Evolutionary conservation across 495 filamentous ascomycete genomes (phyloP).

Genomic region (Hypoxylon fragiforme): DNA sequence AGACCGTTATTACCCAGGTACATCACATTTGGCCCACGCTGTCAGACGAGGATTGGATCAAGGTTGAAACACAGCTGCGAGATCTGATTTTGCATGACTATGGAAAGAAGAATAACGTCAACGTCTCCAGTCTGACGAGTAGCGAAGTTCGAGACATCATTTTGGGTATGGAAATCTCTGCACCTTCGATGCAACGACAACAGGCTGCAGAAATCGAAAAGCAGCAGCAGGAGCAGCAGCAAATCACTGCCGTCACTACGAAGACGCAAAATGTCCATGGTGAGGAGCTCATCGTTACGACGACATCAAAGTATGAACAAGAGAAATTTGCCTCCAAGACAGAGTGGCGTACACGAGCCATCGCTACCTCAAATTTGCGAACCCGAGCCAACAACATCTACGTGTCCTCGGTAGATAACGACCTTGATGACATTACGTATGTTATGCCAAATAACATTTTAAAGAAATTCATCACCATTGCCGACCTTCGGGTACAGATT

Average conservation of each 20-base stretch:
- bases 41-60: constrained; percentile 97
- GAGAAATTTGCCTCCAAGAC: constrained; percentile 98
- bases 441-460: constrained; percentile 99
- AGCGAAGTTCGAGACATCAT: constrained; percentile 99
- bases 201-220: constrained; percentile 99
- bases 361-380: constrained; percentile 93
- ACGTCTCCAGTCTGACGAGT: constrained; percentile 92
- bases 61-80: constrained; percentile 93
- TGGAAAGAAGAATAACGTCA: constrained; percentile 99
- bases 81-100: constrained; percentile 98
- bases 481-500: constrained; percentile 95
- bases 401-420: constrained; percentile 91
- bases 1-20: constrained; percentile 96
- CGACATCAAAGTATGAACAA: constrained; percentile 95
- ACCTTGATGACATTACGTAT: constrained; percentile 80
- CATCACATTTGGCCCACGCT: constrained; percentile 98
- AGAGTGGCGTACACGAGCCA: constrained; percentile 96
- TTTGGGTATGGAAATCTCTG: constrained; percentile 98
- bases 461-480: constrained; percentile 97
- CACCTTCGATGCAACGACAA: constrained; percentile 96
- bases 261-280: constrained; percentile 98
- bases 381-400: constrained; percentile 98
- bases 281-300: constrained; percentile 98
- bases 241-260: constrained; percentile 95
- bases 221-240: constrained; percentile 94